Evolutionary conservation across 2,329 filamentous ascomycete species (phyloP).

Genomic region (Parafenestella ontariensis): DNA sequence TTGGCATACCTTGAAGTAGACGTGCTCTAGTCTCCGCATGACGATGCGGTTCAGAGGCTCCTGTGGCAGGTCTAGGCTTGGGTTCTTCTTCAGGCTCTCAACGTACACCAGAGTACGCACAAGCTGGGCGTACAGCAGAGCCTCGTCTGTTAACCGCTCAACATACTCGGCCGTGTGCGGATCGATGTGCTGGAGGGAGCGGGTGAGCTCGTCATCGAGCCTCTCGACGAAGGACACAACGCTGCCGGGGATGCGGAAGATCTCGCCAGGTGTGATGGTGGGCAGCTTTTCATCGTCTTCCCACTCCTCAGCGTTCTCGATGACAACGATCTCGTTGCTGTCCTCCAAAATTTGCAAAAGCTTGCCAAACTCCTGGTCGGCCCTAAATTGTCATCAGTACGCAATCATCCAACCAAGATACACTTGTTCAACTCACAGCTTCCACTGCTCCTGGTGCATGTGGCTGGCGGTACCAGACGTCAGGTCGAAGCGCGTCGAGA

Average conservation of each 20-base stretch:
- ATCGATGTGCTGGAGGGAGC: constrained; percentile 96
- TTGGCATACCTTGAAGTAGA: constrained; percentile 88
- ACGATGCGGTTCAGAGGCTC: constrained; percentile 91
- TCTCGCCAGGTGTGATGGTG: constrained; percentile 72
- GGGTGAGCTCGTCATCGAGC: constrained; percentile 94
- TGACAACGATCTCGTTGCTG: constrained; percentile 81
- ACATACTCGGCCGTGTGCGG: constrained; percentile 99
- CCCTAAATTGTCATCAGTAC: constrained; percentile 49
- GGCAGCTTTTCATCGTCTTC: constrained; percentile 97
- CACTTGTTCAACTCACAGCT: constrained; percentile 60
- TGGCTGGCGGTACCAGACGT: constrained; percentile 78
- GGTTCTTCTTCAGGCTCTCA: constrained; percentile 76
- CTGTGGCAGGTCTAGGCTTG: constrained; percentile 75
- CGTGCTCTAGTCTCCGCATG: constrained; percentile 92
- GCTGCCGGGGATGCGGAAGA: constrained; percentile 92
- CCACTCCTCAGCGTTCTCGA: constrained; percentile 96
- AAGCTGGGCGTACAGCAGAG: constrained; percentile 87
- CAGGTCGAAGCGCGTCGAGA: constrained; percentile 94
- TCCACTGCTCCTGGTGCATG: constrained; percentile 98
- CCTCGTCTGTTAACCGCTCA: constrained; percentile 90
- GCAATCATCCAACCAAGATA: not conserved
- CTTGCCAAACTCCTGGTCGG: constrained; percentile 81
- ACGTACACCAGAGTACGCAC: constrained; percentile 88
- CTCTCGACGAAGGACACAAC: constrained; percentile 93
- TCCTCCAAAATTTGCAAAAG: constrained; percentile 81